phyloP scores from a whole-genome alignment of 768 basidiomycete genomes.

The Gymnopilus dilepis region DNA sequence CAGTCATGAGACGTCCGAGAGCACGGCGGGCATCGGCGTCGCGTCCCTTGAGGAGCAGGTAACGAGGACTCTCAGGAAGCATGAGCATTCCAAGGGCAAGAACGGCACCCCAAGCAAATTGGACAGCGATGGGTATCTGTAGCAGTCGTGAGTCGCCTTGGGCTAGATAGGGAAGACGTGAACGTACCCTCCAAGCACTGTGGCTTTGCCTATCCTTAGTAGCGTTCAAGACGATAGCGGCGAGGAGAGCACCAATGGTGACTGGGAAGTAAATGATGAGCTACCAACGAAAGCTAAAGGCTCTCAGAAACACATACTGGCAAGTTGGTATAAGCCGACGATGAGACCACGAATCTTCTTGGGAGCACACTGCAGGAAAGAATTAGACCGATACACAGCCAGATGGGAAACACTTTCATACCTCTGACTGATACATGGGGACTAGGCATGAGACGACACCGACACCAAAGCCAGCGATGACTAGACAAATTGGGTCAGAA shows the following conservation, averaged over 20 bases:
- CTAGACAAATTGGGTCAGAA: conserved; percentile 17
- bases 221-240: conserved; percentile 67
- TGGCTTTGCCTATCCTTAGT: conserved; percentile 60
- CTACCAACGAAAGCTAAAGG: not conserved
- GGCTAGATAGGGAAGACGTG: not conserved
- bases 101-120: conserved; percentile 80
- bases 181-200: conserved; percentile 40
- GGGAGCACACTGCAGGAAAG: conserved; percentile 47
- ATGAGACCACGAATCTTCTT: conserved; percentile 76
- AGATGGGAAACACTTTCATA: conserved; percentile 19
- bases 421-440: conserved; percentile 51
- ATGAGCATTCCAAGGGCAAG: conserved; percentile 44
- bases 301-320: conserved; percentile 34
- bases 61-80: conserved; percentile 56
- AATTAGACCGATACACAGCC: conserved; percentile 46
- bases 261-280: conserved; percentile 23
- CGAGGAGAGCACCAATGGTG: conserved; percentile 77
- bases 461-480: conserved; percentile 80
- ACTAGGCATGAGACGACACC: conserved; percentile 72
- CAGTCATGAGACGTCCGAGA: conserved; percentile 66
- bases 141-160: not conserved
- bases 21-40: conserved; percentile 61
- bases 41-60: conserved; percentile 66
- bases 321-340: conserved; percentile 71
- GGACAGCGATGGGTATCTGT: conserved; percentile 70